Base-by-base conservation (phyloP, 2,329 filamentous ascomycete genomes). In the Colletotrichum gloeosporioides region DNA sequence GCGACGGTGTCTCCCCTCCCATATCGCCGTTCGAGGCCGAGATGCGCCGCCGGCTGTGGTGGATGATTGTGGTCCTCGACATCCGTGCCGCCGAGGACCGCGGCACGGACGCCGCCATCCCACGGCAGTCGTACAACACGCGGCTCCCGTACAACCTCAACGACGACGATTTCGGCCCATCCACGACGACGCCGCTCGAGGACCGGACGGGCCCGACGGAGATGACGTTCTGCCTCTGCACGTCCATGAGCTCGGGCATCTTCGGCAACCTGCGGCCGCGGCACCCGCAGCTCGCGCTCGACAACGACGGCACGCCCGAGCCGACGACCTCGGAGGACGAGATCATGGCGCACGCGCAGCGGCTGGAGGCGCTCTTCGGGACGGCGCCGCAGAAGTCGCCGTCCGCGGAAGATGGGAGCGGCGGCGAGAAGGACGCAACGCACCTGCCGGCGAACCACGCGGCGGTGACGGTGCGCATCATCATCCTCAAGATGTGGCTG, bases 41-140 rank as follows among this genome's bases (percentile, higher is more conserved):
- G 82, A 88, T 93, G 83, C 88, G 92, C 25, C 88, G 92, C 10
- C 87, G 92, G 4, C 80, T 93, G 0, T 93, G 92, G 89, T 91
- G 90, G 84, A 90, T 93, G 78, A 87, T 93, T n/a, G 82, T 92
- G 34, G 87, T 92, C n/a, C 85, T 93, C 3, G 92, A 94, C 77
- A 85, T 88, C 32, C 88, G 89, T 9, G 87, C 87, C 2, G 87
- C 90, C 8, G 90, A 92, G 78, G 87, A 91, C 66, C 87, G 89
- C 5, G 91, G 91, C 13, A 86, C 87, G 2, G 86, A 83, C 18
- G 83, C 86, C 13, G 83, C 86, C n/a, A 83, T 90, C 8, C 81
- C 85, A 10, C 80, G 81, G 7, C 81, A 84, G n/a, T 82, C 82
- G 15, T 89, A 87, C 77, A 87, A 89, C 78, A 90, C 89, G 2